A percentile compares a stretch with the other conserved stretches of the same genome.
Evolutionary conservation across 495 filamentous ascomycete genomes (phyloP).

Genomic region (Lindgomyces ingoldianus): DNA sequence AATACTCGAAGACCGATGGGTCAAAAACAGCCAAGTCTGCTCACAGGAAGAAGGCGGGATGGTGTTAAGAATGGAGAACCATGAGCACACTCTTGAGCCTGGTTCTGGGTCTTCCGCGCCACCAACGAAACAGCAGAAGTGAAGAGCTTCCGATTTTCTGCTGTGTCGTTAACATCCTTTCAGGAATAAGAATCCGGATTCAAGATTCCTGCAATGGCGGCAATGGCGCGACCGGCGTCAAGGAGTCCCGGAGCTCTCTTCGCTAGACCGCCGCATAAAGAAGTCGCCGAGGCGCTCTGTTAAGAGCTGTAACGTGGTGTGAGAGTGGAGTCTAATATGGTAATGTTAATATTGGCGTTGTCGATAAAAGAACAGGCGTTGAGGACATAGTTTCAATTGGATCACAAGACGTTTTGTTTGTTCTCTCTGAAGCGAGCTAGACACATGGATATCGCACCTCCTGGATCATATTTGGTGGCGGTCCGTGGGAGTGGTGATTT

Average conservation of each 20-base stretch:
- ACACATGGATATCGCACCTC: too few relatives aligned
- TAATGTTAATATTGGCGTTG: background rate
- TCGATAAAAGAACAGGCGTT: background rate
- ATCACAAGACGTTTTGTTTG: background rate
- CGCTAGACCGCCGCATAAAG: too few relatives aligned
- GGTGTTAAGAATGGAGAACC: slow-evolving; percentile 56
- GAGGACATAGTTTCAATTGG: background rate
- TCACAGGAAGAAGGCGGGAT: slow-evolving; percentile 60
- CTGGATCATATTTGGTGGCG: background rate
- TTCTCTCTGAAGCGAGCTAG: background rate
- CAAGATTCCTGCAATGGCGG: too few relatives aligned
- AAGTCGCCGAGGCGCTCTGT: too few relatives aligned
- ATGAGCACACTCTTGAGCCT: slow-evolving; percentile 65
- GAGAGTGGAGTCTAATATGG: too few relatives aligned
- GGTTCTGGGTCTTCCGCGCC: slow-evolving; percentile 42
- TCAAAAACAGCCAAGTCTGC: slow-evolving; percentile 54
- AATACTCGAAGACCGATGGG: slow-evolving; percentile 88
- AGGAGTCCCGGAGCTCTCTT: too few relatives aligned
- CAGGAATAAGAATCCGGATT: too few relatives aligned
- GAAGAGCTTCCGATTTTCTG: slow-evolving; percentile 4
- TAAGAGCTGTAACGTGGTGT: too few relatives aligned
- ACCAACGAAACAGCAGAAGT: slow-evolving; percentile 26
- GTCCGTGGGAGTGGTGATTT: background rate
- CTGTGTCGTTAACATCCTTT: too few relatives aligned
- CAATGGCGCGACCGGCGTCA: too few relatives aligned